phyloP scores from a whole-genome alignment of 768 basidiomycete genomes.

The Tricholoma saponaceum region DNA sequence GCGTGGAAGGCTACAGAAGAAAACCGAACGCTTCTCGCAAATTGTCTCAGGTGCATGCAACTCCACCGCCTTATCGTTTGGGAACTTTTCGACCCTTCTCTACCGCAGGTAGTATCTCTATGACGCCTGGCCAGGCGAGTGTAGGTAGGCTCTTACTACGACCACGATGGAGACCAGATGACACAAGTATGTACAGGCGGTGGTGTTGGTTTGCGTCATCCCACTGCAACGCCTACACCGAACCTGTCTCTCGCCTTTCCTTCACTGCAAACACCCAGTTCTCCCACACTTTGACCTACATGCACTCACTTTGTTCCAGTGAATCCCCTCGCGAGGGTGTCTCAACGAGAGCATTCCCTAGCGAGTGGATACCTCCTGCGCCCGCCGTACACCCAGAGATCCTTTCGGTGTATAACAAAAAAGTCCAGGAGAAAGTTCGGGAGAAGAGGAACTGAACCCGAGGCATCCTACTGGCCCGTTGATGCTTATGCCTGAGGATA shows the following conservation, averaged over 20 bases:
- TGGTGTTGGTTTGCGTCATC: slow-evolving; percentile 48
- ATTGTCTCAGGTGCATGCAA: slow-evolving; percentile 38
- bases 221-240: slow-evolving; percentile 30
- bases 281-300: slow-evolving; percentile 33
- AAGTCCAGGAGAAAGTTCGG: slow-evolving; percentile 11
- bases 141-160: slow-evolving; percentile 32
- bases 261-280: slow-evolving; percentile 56
- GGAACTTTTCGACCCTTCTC: slow-evolving; percentile 48
- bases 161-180: neutral
- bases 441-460: slow-evolving; percentile 25
- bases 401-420: slow-evolving; percentile 9
- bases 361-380: slow-evolving; percentile 38
- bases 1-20: slow-evolving; percentile 44
- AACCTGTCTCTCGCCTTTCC: slow-evolving; percentile 59
- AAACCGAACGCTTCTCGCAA: slow-evolving; percentile 59
- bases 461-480: slow-evolving; percentile 38
- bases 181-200: slow-evolving; percentile 44
- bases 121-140: slow-evolving; percentile 29
- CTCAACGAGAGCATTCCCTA: slow-evolving; percentile 34
- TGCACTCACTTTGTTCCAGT: slow-evolving; percentile 32
- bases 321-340: slow-evolving; percentile 25
- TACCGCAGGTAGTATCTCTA: slow-evolving; percentile 39
- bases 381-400: slow-evolving; percentile 2
- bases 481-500: slow-evolving; percentile 57
- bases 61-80: slow-evolving; percentile 53